These are phyloP conservation scores for Begonia loranthoides DNA, from an alignment of 306 rosid species.

Conservation along the genomic window DNA sequence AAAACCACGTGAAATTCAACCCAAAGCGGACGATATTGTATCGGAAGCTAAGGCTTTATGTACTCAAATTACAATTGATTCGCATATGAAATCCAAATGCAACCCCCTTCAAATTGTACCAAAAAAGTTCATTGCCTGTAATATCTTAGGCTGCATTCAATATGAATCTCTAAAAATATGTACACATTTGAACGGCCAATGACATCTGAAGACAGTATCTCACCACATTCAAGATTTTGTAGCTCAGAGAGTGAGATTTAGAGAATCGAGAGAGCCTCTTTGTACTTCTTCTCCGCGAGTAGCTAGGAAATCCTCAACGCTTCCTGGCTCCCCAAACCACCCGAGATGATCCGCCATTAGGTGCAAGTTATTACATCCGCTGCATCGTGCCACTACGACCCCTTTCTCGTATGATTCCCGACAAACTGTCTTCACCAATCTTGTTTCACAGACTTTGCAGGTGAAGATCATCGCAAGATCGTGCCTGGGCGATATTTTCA, in stretches of 20 bases:
- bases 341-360: conserved; percentile 80
- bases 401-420: conserved; percentile 84
- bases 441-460: conserved; percentile 85
- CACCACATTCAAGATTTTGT: too few species aligned
- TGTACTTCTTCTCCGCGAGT: conserved; percentile 78
- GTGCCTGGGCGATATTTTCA: conserved; percentile 73
- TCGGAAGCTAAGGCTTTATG: too few species aligned
- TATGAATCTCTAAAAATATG: too few species aligned
- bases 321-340: conserved; percentile 74
- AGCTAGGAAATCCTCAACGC: conserved; percentile 64
- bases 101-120: too few species aligned
- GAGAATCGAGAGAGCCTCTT: conserved; percentile 49
- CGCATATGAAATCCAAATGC: too few species aligned
- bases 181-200: too few species aligned
- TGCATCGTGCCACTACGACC: conserved; percentile 73
- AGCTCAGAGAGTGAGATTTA: conserved; percentile 58
- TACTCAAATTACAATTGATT: too few species aligned
- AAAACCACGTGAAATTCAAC: too few species aligned
- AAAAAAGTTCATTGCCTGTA: too few species aligned
- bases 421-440: conserved; percentile 63
- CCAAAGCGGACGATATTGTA: too few species aligned
- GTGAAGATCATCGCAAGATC: conserved; percentile 88
- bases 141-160: too few species aligned
- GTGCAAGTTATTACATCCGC: conserved; percentile 73
- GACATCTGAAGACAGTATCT: too few species aligned